These are phyloP conservation scores for Fusarium aywerte DNA, from an alignment of 2,329 filamentous ascomycete genomes.

Conservation along the genomic window DNA sequence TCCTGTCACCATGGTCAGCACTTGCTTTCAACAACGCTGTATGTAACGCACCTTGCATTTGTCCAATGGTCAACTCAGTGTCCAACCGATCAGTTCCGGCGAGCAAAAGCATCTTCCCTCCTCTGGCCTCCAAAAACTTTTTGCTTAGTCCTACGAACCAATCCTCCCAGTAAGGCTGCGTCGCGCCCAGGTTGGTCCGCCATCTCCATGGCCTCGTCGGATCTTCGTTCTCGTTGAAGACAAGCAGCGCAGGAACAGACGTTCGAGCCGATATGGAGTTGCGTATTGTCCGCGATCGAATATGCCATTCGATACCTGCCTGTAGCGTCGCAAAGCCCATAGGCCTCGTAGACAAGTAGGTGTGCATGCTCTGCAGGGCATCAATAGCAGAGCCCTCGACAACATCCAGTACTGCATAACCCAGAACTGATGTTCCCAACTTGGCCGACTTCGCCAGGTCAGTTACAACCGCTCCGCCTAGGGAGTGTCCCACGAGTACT, in stretches of 20 bases:
- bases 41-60: constrained; percentile 84
- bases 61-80: constrained; percentile 92
- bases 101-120: constrained; percentile 85
- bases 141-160: constrained; percentile 91
- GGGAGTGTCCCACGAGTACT: constrained; percentile 88
- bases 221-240: constrained; percentile 55
- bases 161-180: constrained; percentile 90
- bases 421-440: constrained; percentile 76
- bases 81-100: constrained; percentile 91
- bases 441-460: constrained; percentile 77
- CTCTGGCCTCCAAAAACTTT: constrained; percentile 84
- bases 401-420: constrained; percentile 91
- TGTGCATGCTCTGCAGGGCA: constrained; percentile 92
- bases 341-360: constrained; percentile 86
- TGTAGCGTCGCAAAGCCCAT: constrained; percentile 79
- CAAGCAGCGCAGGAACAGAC: constrained; percentile 84
- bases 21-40: background rate
- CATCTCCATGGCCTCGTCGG: constrained; percentile 74
- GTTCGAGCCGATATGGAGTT: constrained; percentile 85
- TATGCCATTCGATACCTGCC: constrained; percentile 92
- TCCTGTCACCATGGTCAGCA: constrained; percentile 58
- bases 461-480: constrained; percentile 91
- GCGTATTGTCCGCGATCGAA: constrained; percentile 86
- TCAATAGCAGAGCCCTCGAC: constrained; percentile 97
- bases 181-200: constrained; percentile 84